Base-by-base conservation (phyloP, 176 grass and related monocot genomes). In the Pontederia paniculata region DNA sequence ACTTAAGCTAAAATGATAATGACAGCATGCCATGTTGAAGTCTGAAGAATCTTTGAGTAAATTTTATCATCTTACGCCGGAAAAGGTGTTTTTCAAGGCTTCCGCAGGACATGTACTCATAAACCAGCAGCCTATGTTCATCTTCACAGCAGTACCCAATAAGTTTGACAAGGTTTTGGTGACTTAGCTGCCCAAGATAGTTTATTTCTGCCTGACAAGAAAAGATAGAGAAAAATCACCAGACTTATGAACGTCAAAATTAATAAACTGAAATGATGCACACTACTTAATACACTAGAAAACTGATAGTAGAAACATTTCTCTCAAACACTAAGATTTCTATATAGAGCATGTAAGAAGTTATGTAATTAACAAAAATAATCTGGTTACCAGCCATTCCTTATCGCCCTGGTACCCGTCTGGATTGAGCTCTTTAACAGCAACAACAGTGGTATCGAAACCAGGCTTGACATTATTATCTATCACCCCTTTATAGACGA, bases 81-180 rank as follows among this genome's bases (percentile, higher is more conserved):
- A 95, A 95, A 76, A 95, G 89, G 62, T 95, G 89, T 20, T 88
- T 95, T 76, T 95, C 89, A 63, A 95, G 81, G 75, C 89, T 95
- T 17, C 89, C 89, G 41, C 84, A 95, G 28, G 89, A 84, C 89
- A 95, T 95, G 69, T 88, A 95, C 72, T 95, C 89, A 1, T 95
- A 95, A 51, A 95, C 89, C 60, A 95, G 84, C 43, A 95, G 45
- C 58, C 89, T 84, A 63, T 95, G 84, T 62, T 77, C 76, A n/a
- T 84, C 84, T 44, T 95, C 89, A 68, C 89, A 95, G 47, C 89
- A 95, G 70, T 95, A 95, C 50, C 89, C 89, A 65, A 95, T 95
- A 51, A 95, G 65, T 84, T 95, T 72, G 3, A 95, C 89, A 23
- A 95, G 60, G 79, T 95, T 88, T 44, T 84, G 74, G 78, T 95